Conservation (phyloP, 768 basidiomycete genomes). For the Daedaleopsis nitida region DNA sequence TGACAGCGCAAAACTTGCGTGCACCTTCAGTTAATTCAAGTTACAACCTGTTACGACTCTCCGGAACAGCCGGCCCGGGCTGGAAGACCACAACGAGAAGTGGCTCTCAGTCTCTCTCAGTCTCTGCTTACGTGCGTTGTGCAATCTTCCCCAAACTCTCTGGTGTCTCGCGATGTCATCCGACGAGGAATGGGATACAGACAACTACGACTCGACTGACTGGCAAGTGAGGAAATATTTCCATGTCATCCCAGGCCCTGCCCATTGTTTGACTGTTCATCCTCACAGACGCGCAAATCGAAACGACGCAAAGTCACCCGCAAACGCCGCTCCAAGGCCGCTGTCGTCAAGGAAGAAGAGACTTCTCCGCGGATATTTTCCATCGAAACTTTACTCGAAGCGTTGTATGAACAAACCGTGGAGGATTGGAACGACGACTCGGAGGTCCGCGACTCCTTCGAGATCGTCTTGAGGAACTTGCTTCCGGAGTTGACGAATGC, state of each 20-base stretch:
- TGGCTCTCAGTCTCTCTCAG: no score
- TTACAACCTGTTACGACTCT: no score
- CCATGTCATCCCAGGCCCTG: neutral
- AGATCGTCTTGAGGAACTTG: conserved; percentile 33
- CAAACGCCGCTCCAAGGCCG: neutral
- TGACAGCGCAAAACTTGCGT: no score
- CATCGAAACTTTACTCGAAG: conserved; percentile 6
- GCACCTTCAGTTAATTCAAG: no score
- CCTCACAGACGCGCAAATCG: neutral
- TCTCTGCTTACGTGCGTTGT: neutral
- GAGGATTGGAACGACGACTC: neutral
- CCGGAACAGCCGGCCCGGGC: no score
- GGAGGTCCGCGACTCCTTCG: conserved; percentile 32
- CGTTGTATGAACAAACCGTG: neutral
- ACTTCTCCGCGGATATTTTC: neutral
- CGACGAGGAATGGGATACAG: conserved; percentile 13
- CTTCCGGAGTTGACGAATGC: conserved; percentile 39
- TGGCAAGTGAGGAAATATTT: neutral
- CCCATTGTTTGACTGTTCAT: neutral
- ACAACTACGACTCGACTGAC: neutral
- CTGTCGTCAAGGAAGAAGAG: neutral
- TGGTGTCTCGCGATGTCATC: conserved; percentile 1
- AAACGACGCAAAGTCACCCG: conserved; percentile 15
- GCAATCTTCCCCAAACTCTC: neutral
- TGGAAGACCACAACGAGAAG: no score